A percentile compares a stretch with the other conserved stretches of the same genome.
These are phyloP conservation scores for Macadamia integrifolia DNA, from an alignment of 164 flowering plant genomes.

Conservation along the genomic window DNA sequence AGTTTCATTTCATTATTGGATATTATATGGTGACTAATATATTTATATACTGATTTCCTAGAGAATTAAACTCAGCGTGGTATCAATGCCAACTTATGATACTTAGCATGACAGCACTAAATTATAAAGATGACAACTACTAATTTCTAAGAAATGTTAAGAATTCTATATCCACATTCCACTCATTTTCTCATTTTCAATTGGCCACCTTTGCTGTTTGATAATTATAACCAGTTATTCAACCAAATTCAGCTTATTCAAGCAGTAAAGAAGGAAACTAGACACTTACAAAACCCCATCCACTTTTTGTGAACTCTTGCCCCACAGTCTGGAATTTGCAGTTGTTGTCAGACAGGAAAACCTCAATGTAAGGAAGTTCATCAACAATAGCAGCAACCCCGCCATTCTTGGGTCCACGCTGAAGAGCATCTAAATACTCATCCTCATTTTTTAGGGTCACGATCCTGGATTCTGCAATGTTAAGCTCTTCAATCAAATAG, in stretches of 20 bases:
- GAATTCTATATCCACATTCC: no score
- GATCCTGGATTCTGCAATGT: conserved; percentile 59
- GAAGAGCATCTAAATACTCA: conserved; percentile 49
- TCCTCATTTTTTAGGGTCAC: conserved; percentile 31
- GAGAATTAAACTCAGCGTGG: no score
- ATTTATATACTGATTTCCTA: no score
- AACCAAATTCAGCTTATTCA: neutral
- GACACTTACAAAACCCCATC: conserved; percentile 97
- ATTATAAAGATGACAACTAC: no score
- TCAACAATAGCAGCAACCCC: conserved; percentile 94
- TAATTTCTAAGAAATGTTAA: no score
- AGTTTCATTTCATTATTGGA: no score
- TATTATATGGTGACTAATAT: no score
- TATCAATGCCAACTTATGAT: no score
- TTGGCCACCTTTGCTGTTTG: no score
- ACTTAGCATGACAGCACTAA: no score
- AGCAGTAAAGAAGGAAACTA: neutral
- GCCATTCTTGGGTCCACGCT: conserved; percentile 52
- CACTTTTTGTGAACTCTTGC: conserved; percentile 82
- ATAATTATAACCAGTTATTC: neutral
- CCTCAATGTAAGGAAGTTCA: conserved; percentile 79
- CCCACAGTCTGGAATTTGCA: conserved; percentile 70
- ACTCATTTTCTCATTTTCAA: no score
- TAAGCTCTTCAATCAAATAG: conserved; percentile 65
- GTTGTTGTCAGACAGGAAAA: conserved; percentile 47